These are phyloP conservation scores for Russula griseocarnosa DNA, from an alignment of 768 basidiomycete genomes.

Conservation along the genomic window DNA sequence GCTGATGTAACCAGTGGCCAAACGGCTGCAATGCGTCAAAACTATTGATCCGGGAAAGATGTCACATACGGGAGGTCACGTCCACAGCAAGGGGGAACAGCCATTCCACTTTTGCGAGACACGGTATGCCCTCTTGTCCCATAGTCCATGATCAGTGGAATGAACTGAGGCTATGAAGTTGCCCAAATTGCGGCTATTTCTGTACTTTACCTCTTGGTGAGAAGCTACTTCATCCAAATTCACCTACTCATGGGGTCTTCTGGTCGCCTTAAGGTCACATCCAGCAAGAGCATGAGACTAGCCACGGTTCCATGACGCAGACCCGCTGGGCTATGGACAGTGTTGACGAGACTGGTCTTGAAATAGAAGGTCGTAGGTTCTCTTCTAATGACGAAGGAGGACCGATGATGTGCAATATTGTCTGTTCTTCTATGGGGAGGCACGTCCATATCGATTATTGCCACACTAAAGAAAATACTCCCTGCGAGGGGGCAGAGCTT, in stretches of 20 bases:
- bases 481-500: constrained; percentile 44
- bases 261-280: constrained; percentile 44
- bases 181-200: constrained; percentile 53
- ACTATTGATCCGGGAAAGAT: constrained; percentile 43
- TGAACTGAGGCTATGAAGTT: constrained; percentile 35
- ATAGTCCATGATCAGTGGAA: not conserved
- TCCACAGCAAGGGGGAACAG: constrained; percentile 43
- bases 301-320: constrained; percentile 59
- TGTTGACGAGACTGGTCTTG: constrained; percentile 47
- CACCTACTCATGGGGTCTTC: not conserved
- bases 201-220: constrained; percentile 55
- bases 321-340: constrained; percentile 56
- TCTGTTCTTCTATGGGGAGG: constrained; percentile 54
- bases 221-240: not conserved
- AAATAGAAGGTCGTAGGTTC: constrained; percentile 54
- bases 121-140: constrained; percentile 34
- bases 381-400: constrained; percentile 53
- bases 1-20: constrained; percentile 38
- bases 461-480: constrained; percentile 37
- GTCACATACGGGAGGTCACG: constrained; percentile 48
- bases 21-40: constrained; percentile 48
- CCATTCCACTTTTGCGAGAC: constrained; percentile 55
- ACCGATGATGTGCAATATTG: constrained; percentile 59
- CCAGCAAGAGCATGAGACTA: constrained; percentile 58
- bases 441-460: constrained; percentile 58